Evolutionary conservation across 2,329 filamentous ascomycete genomes (phyloP).

Genomic region (Cadophora luteo-olivacea): DNA sequence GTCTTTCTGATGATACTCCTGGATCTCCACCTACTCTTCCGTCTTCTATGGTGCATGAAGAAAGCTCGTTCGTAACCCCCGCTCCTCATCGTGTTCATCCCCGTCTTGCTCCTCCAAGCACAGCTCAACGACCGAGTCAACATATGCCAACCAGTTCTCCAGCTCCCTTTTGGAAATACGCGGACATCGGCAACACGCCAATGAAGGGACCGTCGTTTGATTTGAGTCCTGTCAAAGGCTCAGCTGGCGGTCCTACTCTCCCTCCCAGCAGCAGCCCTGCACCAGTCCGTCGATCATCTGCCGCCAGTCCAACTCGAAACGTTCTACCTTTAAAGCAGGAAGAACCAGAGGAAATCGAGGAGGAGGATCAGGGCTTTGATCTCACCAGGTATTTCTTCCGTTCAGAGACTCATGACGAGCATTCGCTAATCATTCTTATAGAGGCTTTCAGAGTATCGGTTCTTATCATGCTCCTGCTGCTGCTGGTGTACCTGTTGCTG

Average conservation of each 20-base stretch:
- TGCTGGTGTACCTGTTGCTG: conserved; percentile 30
- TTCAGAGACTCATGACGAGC: conserved; percentile 2
- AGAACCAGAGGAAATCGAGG: conserved; percentile 36
- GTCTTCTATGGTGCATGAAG: conserved; percentile 67
- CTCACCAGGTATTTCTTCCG: conserved; percentile 38
- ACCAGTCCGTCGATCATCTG: conserved; percentile 40
- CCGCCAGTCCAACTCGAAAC: conserved; percentile 40
- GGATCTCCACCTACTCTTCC: conserved; percentile 65
- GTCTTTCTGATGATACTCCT: conserved; percentile 57
- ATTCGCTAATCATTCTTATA: conserved; percentile 42
- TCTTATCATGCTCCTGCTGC: conserved; percentile 57
- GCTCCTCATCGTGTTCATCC: conserved; percentile 77
- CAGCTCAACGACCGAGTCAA: conserved; percentile 80
- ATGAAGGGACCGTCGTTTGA: conserved; percentile 60
- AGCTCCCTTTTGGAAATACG: conserved; percentile 88
- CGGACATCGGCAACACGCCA: conserved; percentile 77
- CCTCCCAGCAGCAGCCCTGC: conserved; percentile 65
- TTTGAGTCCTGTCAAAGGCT: conserved; percentile 62
- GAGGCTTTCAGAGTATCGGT: conserved; percentile 69
- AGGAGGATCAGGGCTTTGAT: conserved; percentile 42
- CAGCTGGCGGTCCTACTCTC: conserved; percentile 44
- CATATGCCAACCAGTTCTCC: conserved; percentile 87
- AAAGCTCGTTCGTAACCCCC: conserved; percentile 71
- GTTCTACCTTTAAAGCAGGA: conserved; percentile 31
- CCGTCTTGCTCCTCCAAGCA: conserved; percentile 78